These are phyloP conservation scores for Podospora conica DNA, from an alignment of 495 filamentous ascomycete species.

Conservation along the genomic window DNA sequence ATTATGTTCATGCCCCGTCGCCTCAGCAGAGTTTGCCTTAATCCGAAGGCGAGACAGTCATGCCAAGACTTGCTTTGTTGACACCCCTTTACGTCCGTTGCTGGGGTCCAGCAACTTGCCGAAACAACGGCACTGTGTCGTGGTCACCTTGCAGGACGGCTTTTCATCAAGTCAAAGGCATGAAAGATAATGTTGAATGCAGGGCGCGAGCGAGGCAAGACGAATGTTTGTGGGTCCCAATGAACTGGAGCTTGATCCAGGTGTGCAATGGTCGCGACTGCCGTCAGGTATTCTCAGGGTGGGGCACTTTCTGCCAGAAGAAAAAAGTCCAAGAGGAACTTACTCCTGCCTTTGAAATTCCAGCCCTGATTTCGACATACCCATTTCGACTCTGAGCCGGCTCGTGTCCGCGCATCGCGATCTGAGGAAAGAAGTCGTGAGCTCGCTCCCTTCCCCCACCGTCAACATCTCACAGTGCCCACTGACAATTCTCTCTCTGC, in stretches of 20 bases:
- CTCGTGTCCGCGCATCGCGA: neutral
- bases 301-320: no score
- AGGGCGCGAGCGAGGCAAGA: no score
- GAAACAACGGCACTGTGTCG: neutral
- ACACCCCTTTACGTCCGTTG: neutral
- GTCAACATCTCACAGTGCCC: neutral
- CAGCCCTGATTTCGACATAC: neutral
- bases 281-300: no score
- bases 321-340: no score
- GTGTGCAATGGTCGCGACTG: no score
- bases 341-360: neutral
- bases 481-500: neutral
- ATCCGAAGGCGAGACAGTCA: neutral
- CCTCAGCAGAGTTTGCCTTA: no score
- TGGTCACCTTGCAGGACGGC: neutral
- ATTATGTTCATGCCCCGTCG: no score
- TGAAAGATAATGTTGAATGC: no score
- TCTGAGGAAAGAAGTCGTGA: neutral
- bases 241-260: no score
- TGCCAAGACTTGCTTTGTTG: neutral
- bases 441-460: neutral
- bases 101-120: neutral
- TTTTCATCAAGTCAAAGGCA: neutral
- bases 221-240: no score
- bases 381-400: neutral